Evolutionary conservation across 495 filamentous ascomycete genomes (phyloP).

Genomic region (Corynascus novoguineensis): DNA sequence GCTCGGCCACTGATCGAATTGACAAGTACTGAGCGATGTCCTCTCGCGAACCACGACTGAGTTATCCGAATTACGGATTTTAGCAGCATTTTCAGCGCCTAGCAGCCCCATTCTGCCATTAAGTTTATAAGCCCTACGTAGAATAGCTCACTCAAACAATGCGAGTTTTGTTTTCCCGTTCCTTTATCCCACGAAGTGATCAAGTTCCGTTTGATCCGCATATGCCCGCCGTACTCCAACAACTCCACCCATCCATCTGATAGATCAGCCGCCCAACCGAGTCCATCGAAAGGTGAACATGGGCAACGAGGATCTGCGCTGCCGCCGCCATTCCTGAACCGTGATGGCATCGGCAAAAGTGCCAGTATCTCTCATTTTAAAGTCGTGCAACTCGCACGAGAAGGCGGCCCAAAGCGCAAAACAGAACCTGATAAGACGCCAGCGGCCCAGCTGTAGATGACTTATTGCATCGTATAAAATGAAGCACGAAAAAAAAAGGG

Average conservation of each 20-base stretch:
- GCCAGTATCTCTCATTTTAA: background rate
- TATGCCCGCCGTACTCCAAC: slow-evolving; percentile 8
- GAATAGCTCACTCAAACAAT: background rate
- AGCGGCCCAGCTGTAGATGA: background rate
- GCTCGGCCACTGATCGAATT: no score
- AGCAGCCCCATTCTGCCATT: background rate
- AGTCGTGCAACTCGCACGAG: background rate
- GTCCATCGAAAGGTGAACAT: background rate
- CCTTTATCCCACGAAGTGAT: slow-evolving; percentile 4
- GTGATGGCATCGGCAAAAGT: background rate
- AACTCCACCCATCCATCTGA: slow-evolving; percentile 8
- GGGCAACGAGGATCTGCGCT: background rate
- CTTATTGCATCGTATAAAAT: background rate
- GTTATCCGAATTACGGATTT: no score
- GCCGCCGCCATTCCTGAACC: background rate
- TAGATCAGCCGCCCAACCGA: slow-evolving; percentile 2
- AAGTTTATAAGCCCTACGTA: background rate
- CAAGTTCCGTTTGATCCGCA: background rate
- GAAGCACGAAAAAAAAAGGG: background rate
- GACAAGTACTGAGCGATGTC: no score
- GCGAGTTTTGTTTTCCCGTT: slow-evolving; percentile 2
- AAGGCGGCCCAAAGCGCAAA: background rate
- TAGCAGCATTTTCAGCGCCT: no score
- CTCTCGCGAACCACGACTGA: no score
- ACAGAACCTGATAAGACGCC: background rate